Base-by-base conservation (phyloP, 192 early-diverging fungal genomes). In the Diversispora epigaea region DNA sequence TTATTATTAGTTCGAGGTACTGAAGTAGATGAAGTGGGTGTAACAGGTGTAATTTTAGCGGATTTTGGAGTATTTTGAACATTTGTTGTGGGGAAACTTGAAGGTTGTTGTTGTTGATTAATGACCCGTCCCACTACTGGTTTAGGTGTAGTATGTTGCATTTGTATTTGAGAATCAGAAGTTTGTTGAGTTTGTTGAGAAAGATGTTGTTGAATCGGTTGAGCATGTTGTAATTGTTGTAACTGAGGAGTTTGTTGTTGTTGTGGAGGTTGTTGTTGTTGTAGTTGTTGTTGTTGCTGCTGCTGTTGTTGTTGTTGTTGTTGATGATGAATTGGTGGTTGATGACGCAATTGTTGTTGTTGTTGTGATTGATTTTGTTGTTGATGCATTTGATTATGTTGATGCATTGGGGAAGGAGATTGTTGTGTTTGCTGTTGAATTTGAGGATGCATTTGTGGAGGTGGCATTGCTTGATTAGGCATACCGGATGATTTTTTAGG, bases 101-200 rank as follows among this genome's bases (percentile, higher is more conserved):
- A 72, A 22, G 73, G 79, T 47, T 71, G 74, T 25, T 63, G 75
- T 64, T 80, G 78, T 41, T 71, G 78, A 46, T 25, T 57, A 43
- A 54, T 58, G n/a, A 40, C 68, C 17, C 39, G 73, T 17, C 14
- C 39, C 73, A 75, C 40, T 54, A 75, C 40, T 54, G 44, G 12
- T 39, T 43, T 40, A 67, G 70, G 45, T 55, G 77, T n/a, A 46
- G 57, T 46, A 39, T 19, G 71, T 58, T 65, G 63, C 12, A 50
- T 52, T 19, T 69, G 68, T 1, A 7, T 32, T 32, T 32, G 32
- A 11, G 46, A 40, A n/a, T 50, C 49, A 50, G 49, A 50, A 32
- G 49, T 21, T 64, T 43, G 64, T 68, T 10, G 22, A 14, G 56
- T 40, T 64, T 80, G 69, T 40, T 74, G 79, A 32, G 62, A 56